A percentile compares a stretch with the other conserved stretches of the same genome.
These are phyloP conservation scores for Trichoderma virens DNA, from an alignment of 495 filamentous ascomycete species.

Conservation along the genomic window DNA sequence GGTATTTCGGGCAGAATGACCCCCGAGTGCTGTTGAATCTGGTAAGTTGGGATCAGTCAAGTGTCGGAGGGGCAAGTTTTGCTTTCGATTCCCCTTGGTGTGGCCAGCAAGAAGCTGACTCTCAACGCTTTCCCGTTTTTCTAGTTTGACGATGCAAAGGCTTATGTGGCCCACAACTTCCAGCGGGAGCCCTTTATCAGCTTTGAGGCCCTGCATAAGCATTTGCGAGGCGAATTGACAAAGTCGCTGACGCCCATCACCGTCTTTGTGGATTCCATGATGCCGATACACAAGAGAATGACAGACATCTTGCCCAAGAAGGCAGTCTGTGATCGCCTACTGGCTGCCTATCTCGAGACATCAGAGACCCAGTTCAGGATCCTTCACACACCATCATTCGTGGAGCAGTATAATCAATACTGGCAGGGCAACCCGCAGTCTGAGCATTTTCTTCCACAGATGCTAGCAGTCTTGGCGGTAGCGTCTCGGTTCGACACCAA, in stretches of 20 bases:
- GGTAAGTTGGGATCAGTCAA: constrained; percentile 17
- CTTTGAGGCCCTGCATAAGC: constrained; percentile 24
- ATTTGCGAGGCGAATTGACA: constrained; percentile 26
- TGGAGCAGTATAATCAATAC: constrained; percentile 33
- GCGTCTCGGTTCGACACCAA: constrained; percentile 25
- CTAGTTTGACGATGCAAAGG: constrained; percentile 33
- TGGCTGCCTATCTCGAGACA: constrained; percentile 35
- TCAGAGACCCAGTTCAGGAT: constrained; percentile 45
- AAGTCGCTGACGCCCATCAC: constrained; percentile 26
- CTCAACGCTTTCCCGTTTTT: background rate
- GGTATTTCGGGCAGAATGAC: constrained; percentile 26
- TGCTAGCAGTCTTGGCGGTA: constrained; percentile 29
- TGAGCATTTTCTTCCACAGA: constrained; percentile 36
- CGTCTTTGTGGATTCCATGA: constrained; percentile 32
- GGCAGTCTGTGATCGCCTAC: constrained; percentile 26
- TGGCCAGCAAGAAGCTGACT: constrained; percentile 9
- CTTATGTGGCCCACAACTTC: constrained; percentile 24
- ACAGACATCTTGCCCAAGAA: constrained; percentile 28
- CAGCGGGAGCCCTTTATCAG: constrained; percentile 22
- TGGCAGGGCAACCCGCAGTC: constrained; percentile 27
- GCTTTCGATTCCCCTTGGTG: background rate
- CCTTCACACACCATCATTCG: constrained; percentile 39
- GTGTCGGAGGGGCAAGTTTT: background rate
- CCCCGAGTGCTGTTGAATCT: constrained; percentile 27
- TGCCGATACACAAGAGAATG: constrained; percentile 35